Evolutionary conservation across 176 grass and related monocot species (phyloP).

Genomic region (Bolboschoenus planiculmis): DNA sequence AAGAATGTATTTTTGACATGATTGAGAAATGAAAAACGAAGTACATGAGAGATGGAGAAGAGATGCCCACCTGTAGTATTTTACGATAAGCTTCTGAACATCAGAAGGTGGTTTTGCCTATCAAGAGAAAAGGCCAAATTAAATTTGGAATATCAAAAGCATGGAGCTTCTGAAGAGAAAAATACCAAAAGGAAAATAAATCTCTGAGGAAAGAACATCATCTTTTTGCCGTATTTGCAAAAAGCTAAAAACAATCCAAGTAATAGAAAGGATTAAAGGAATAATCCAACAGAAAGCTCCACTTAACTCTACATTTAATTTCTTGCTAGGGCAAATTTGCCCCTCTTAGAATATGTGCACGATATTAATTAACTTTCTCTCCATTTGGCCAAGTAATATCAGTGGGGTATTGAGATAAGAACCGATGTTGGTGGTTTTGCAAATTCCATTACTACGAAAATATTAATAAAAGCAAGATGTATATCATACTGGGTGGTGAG

Average conservation of each 20-base stretch:
- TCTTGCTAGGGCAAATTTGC: neutral
- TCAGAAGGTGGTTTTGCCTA: conserved; percentile 41
- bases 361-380: neutral
- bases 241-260: neutral
- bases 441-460: neutral
- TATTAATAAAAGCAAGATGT: neutral
- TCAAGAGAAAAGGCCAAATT: conserved; percentile 14
- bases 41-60: conserved; percentile 15
- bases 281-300: conserved; percentile 16
- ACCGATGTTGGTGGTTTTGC: neutral
- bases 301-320: neutral
- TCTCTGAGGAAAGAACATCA: neutral
- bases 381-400: neutral
- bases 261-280: neutral
- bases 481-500: conserved; percentile 23
- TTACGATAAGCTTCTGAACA: conserved; percentile 81
- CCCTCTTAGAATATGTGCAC: neutral
- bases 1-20: conserved; percentile 28
- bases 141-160: neutral
- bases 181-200: conserved; percentile 7
- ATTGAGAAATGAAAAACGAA: conserved; percentile 20
- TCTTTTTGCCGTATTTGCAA: neutral
- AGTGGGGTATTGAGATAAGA: neutral
- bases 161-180: neutral
- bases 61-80: conserved; percentile 63